Percentiles rank a stretch among this genome's conserved stretches.
phyloP scores from a whole-genome alignment of 2,329 filamentous ascomycete species.

The Penicillium concentricum region DNA sequence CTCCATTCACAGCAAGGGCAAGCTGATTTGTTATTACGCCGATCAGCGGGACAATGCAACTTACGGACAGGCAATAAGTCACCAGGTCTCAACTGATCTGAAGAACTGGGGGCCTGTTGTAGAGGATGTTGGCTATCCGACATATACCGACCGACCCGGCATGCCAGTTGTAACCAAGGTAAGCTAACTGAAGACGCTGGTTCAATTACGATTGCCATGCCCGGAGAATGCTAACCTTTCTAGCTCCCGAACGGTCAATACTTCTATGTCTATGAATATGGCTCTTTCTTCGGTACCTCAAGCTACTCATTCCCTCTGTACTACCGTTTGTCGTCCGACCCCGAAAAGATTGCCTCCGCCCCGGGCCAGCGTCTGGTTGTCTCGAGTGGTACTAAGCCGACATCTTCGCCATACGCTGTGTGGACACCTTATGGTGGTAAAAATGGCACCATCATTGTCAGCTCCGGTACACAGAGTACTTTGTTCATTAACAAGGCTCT shows the following conservation, averaged over 20 bases:
- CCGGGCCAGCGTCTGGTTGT: constrained; percentile 44
- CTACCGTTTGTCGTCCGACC: constrained; percentile 51
- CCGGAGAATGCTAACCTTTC: neutral
- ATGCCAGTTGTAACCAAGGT: constrained; percentile 61
- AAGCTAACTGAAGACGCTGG: neutral
- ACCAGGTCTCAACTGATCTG: constrained; percentile 62
- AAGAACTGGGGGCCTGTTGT: constrained; percentile 61
- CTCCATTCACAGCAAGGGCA: constrained; percentile 43
- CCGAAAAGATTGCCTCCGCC: constrained; percentile 47
- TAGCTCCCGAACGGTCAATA: constrained; percentile 59
- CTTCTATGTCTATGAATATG: constrained; percentile 66
- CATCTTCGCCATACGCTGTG: constrained; percentile 52
- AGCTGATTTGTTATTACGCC: constrained; percentile 67
- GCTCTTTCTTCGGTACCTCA: constrained; percentile 36
- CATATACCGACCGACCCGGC: constrained; percentile 64
- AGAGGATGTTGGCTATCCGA: constrained; percentile 54
- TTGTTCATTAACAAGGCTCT: constrained; percentile 51
- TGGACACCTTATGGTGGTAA: constrained; percentile 51
- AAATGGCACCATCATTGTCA: constrained; percentile 52
- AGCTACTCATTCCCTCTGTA: constrained; percentile 51
- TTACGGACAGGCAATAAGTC: constrained; percentile 67
- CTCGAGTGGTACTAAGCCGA: constrained; percentile 45
- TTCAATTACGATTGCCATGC: neutral
- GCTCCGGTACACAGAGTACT: constrained; percentile 39
- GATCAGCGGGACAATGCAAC: constrained; percentile 64